Evolutionary conservation across 306 rosid species (phyloP).

Genomic region (Aeschynomene evenia): DNA sequence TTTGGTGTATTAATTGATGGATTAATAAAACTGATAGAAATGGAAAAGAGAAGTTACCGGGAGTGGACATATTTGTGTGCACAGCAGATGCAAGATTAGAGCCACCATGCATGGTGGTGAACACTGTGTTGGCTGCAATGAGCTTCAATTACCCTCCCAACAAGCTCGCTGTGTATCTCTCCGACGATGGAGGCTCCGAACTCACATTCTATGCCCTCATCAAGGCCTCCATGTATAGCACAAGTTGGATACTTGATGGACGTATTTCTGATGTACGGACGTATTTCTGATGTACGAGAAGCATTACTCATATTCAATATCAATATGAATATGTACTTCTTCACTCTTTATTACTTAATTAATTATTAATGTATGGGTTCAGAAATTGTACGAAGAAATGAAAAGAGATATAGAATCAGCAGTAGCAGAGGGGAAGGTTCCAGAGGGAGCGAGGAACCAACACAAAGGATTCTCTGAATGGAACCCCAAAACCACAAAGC

Average conservation of each 20-base stretch:
- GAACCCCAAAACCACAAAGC: conserved; percentile 48
- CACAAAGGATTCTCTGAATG: conserved; percentile 63
- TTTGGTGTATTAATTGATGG: not conserved
- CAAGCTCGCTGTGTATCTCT: conserved; percentile 59
- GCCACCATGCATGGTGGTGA: conserved; percentile 70
- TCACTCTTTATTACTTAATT: no score
- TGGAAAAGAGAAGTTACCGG: conserved; percentile 43
- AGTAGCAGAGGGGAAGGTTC: conserved; percentile 40
- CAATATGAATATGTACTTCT: no score
- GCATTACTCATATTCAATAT: no score
- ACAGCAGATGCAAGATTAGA: conserved; percentile 70
- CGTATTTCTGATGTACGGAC: no score
- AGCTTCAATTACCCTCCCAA: conserved; percentile 55
- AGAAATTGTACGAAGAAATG: conserved; percentile 77
- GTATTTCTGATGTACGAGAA: no score
- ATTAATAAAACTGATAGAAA: no score
- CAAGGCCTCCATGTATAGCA: conserved; percentile 52
- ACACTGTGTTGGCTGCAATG: conserved; percentile 59
- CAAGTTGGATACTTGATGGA: no score
- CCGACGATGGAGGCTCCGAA: conserved; percentile 72
- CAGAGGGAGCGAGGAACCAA: conserved; percentile 34
- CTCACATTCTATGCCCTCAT: conserved; percentile 65
- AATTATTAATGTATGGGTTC: no score
- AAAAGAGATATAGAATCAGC: conserved; percentile 45
- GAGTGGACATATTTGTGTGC: conserved; percentile 65